phyloP scores from a whole-genome alignment of 2,329 filamentous ascomycete genomes.

The Clarireedia hainanense region DNA sequence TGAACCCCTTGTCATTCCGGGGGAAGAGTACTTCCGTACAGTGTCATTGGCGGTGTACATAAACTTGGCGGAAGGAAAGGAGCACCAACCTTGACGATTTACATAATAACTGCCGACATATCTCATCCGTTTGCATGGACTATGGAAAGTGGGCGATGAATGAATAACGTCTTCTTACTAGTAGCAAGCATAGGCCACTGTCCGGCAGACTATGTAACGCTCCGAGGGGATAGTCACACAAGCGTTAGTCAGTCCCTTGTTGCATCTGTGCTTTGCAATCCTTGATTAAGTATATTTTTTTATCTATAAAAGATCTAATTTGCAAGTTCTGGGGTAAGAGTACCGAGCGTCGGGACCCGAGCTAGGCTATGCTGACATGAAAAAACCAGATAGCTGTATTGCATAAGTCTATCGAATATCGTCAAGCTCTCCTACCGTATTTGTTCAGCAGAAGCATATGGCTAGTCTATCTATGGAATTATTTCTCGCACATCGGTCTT shows the following conservation, averaged over 20 bases:
- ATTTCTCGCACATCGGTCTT: too few species aligned
- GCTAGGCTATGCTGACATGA: neutral
- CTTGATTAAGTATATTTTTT: neutral
- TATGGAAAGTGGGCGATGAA: too few species aligned
- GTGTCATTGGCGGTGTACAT: neutral
- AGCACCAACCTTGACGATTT: neutral
- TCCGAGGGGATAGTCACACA: neutral
- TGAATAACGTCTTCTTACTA: too few species aligned
- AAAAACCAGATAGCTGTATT: too few species aligned
- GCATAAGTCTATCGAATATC: too few species aligned
- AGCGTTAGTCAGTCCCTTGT: neutral
- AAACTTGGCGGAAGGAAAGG: neutral
- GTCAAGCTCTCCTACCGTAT: too few species aligned
- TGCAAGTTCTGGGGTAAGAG: constrained; percentile 1
- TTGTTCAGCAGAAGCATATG: too few species aligned
- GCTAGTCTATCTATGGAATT: too few species aligned
- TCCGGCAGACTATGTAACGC: neutral
- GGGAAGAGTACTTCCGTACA: neutral
- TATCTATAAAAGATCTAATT: neutral
- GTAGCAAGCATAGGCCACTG: too few species aligned
- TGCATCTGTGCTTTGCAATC: too few species aligned
- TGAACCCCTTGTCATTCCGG: too few species aligned
- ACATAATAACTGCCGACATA: neutral
- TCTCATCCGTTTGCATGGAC: too few species aligned
- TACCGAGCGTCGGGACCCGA: neutral